These are phyloP conservation scores for Annona squamosa DNA, from an alignment of 164 flowering plant genomes.

Conservation along the genomic window DNA sequence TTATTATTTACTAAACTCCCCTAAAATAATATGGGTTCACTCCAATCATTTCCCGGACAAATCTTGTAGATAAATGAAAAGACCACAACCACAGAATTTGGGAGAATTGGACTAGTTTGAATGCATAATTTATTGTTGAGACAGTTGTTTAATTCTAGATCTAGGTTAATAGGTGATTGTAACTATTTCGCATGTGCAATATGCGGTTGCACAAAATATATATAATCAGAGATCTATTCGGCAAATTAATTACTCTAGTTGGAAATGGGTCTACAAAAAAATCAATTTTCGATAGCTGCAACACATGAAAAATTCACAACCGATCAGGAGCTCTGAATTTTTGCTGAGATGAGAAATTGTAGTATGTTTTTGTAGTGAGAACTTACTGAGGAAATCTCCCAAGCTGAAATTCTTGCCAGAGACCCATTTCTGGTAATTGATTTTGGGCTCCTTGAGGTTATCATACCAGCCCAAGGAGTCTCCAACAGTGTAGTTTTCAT, in stretches of 20 bases:
- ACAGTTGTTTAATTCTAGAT: no score
- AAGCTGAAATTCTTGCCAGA: conserved; percentile 54
- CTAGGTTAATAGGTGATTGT: no score
- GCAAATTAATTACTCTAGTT: background rate
- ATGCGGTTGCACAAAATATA: background rate
- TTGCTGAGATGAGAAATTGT: background rate
- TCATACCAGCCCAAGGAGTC: conserved; percentile 90
- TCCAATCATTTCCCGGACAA: no score
- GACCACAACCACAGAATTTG: background rate
- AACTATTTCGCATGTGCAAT: no score
- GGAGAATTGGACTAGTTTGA: background rate
- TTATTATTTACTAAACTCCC: no score
- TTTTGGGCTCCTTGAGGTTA: conserved; percentile 34
- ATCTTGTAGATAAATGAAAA: no score
- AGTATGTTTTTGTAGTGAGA: background rate
- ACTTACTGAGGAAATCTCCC: conserved; percentile 93
- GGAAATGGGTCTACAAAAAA: background rate
- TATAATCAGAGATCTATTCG: background rate
- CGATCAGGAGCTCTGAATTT: background rate
- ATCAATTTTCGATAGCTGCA: background rate
- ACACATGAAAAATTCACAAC: background rate
- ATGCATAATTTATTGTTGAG: no score
- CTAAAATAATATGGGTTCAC: no score
- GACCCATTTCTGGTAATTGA: conserved; percentile 81
- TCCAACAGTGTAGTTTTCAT: conserved; percentile 90